Evolutionary conservation across 768 basidiomycete species (phyloP), one percentile per base, ranked within the genome.

Genomic region (Calocybe cyanea): DNA sequence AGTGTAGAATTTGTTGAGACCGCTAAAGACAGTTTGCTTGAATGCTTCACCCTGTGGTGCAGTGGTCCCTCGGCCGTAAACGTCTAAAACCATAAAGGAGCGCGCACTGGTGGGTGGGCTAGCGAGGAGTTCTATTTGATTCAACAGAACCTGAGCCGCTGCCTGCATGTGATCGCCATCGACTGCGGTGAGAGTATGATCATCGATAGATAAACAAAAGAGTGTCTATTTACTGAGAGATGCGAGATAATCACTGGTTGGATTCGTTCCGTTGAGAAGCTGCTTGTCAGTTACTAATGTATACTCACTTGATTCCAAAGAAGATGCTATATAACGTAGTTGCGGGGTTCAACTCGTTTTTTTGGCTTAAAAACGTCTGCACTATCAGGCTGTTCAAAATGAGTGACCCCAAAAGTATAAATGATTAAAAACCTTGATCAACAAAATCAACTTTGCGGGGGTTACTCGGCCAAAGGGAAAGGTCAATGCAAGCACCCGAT

Each of bases 231-330:
- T 49, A 76, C 75, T 53, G 35, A 66, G 61, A 0, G 75, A 72
- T 23, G 71, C 72, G n/a, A 61, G 55, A 59, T 68, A 73, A 46
- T 77, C 73, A 44, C 75, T 76, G 47, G 25, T n/a, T n/a, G 24
- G 11, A 41, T 20, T n/a, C 25, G 11, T 28, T 28, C 6, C 5
- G 25, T 11, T 11, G 11, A 11, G 25, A 5, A 28, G 11, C 11
- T 28, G 11, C 11, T 11, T 28, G 5, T 28, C 11, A 28, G 8
- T 14, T 7, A 37, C 9, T 38, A 25, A 13, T 8, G 9, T 14
- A 13, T 51, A 11, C 72, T 43, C 44, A 76, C 75, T 77, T 79
- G 45, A 78, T 80, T 9, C 77, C 78, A 48, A 79, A 78, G 55
- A 80, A 80, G 7, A 75, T 53, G 1, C 68, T 67, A 43, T 77